These are phyloP conservation scores for Ceratobasidium sp. DNA, from an alignment of 1,284 basidiomycete species.

Conservation along the genomic window DNA sequence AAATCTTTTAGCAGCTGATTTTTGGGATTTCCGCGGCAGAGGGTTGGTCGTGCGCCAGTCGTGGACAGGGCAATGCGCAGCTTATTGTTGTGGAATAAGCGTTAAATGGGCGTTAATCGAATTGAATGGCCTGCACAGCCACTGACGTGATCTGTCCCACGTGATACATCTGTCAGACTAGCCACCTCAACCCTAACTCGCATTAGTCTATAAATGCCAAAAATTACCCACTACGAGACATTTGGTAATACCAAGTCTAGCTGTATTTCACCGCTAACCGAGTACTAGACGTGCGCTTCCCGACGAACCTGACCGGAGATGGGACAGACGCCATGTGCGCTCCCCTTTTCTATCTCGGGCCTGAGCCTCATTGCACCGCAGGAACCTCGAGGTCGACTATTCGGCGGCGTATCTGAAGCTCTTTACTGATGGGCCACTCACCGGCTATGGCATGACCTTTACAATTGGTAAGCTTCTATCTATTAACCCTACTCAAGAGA, in stretches of 20 bases:
- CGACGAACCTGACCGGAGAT: slow-evolving; percentile 85
- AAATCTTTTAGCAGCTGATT: too few species aligned
- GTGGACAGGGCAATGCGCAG: background rate
- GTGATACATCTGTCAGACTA: background rate
- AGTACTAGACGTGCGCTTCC: slow-evolving; percentile 79
- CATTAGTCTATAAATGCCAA: slow-evolving; percentile 53
- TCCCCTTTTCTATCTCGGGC: background rate
- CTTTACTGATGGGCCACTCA: slow-evolving; percentile 74
- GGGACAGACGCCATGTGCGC: slow-evolving; percentile 86
- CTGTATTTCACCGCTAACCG: background rate
- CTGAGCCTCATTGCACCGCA: slow-evolving; percentile 53
- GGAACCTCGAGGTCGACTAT: slow-evolving; percentile 96
- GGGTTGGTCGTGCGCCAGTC: background rate
- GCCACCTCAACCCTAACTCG: slow-evolving; percentile 2
- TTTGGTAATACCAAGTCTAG: slow-evolving; percentile 59
- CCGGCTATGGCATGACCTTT: slow-evolving; percentile 95
- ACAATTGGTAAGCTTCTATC: slow-evolving; percentile 76
- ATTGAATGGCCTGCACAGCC: slow-evolving; percentile 5
- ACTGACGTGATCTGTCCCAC: slow-evolving; percentile 15
- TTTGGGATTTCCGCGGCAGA: background rate
- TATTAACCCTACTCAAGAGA: background rate
- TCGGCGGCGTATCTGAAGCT: slow-evolving; percentile 90
- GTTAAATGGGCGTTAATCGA: slow-evolving; percentile 1
- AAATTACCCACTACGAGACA: slow-evolving; percentile 66
- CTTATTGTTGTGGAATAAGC: background rate